A percentile compares a stretch with the other conserved stretches of the same genome.
phyloP scores from a whole-genome alignment of 2,329 filamentous ascomycete species.

The Botryosphaeria agaves region DNA sequence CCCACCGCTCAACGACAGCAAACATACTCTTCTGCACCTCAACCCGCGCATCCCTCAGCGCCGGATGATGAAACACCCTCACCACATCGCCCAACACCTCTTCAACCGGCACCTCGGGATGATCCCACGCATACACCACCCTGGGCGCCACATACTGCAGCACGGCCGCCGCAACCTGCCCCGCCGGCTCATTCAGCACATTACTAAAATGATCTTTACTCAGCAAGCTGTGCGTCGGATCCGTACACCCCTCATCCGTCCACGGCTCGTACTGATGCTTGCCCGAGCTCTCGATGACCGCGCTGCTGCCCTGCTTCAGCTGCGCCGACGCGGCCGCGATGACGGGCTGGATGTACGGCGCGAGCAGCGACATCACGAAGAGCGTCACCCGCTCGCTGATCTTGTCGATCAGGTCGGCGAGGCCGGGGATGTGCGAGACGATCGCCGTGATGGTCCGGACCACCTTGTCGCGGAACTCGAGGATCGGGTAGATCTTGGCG shows the following conservation, averaged over 20 bases:
- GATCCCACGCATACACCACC: constrained; percentile 84
- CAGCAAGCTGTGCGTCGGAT: constrained; percentile 34
- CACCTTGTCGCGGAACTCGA: constrained; percentile 86
- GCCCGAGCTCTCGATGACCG: constrained; percentile 37
- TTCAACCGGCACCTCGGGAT: constrained; percentile 63
- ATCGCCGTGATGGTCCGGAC: constrained; percentile 72
- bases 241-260: constrained; percentile 27
- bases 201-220: constrained; percentile 35
- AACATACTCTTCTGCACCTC: constrained; percentile 86
- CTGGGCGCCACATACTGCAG: constrained; percentile 78
- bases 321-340: constrained; percentile 73
- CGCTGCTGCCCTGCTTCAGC: constrained; percentile 71
- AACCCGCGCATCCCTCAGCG: constrained; percentile 53
- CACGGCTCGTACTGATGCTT: constrained; percentile 34
- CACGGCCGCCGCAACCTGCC: constrained; percentile 35
- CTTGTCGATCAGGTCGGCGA: constrained; percentile 79
- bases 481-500: constrained; percentile 75
- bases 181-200: constrained; percentile 30
- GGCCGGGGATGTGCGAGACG: constrained; percentile 79
- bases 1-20: constrained; percentile 68
- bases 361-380: constrained; percentile 78
- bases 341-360: constrained; percentile 82
- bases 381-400: constrained; percentile 86
- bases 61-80: constrained; percentile 80
- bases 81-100: constrained; percentile 71